Base-by-base conservation (phyloP, 371 early-diverging fungal species). In the Rhizopus delemar region DNA sequence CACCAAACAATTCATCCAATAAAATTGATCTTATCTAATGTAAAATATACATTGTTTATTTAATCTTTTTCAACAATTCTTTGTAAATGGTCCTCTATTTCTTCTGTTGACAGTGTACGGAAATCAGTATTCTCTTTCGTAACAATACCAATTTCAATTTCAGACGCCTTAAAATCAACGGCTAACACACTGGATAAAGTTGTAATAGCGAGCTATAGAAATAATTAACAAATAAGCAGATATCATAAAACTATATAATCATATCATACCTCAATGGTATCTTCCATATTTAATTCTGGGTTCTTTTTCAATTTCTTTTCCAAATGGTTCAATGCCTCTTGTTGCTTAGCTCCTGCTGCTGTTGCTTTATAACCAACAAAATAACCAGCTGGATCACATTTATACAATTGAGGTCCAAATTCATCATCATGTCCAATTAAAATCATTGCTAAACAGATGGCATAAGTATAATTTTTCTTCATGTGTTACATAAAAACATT, bases 381-480 rank as follows among this genome's bases (percentile, higher is more conserved):
- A 74, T 96, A 96, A 36, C 99, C 99, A 50, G 99, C 97, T 41
- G 99, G 99, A 71, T 99, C 98, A 57, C 90, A 89, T 75, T 99
- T 98, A 87, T 89, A 99, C 51, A 99, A 82, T 71, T 94, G 94
- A 35, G 98, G 96, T 38, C 97, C 98, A 46, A 83, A 80, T 76
- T 99, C 99, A 57, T 92, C 94, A 69, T 99, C 99, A 72, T 89
- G 84, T 36, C 96, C 97, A 63, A 97, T 91, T 60, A 99, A 74
- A 56, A 96, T 96, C 94, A 98, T 94, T 51, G 99, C 93, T 91
- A 69, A 8, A 13, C 31, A 50, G 28, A 41, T 29, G 31, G 39
- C 15, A 32, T 6, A 15, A 46, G 41, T 33, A 13, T 51, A 4
- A 4, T 29, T 29, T 8, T 8, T 8, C 36, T 36, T 36, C 36